Percentiles rank a stretch among this genome's conserved stretches.
Evolutionary conservation across 352 stramenopile genomes (phyloP).

Genomic region (Globisporangium nodosum): DNA sequence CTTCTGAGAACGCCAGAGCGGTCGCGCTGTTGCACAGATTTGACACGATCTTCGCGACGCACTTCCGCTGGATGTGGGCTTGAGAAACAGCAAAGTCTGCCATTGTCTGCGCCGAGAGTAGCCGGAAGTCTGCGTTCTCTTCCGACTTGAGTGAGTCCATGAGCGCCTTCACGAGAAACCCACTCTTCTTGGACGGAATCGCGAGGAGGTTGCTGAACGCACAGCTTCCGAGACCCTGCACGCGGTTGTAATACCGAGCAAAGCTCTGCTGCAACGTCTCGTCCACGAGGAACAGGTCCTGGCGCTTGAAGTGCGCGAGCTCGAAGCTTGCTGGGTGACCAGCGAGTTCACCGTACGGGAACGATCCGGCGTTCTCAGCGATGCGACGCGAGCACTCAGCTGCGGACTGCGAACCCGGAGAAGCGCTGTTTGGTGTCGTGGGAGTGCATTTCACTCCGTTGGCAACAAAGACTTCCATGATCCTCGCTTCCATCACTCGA

Average conservation of each 20-base stretch:
- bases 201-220: slow-evolving; percentile 48
- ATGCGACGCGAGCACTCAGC: slow-evolving; percentile 52
- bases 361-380: slow-evolving; percentile 46
- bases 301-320: slow-evolving; percentile 66
- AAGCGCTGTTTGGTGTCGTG: background rate
- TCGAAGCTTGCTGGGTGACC: slow-evolving; percentile 36
- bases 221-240: slow-evolving; percentile 61
- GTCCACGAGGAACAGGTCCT: slow-evolving; percentile 79
- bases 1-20: slow-evolving; percentile 25
- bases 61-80: slow-evolving; percentile 50
- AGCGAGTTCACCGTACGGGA: slow-evolving; percentile 46
- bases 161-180: slow-evolving; percentile 70
- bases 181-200: slow-evolving; percentile 61
- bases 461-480: slow-evolving; percentile 40
- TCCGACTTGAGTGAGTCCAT: slow-evolving; percentile 80
- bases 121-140: slow-evolving; percentile 33
- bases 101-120: slow-evolving; percentile 40
- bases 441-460: slow-evolving; percentile 17
- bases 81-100: slow-evolving; percentile 56
- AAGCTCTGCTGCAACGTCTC: slow-evolving; percentile 60
- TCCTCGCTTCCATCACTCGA: slow-evolving; percentile 43
- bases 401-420: slow-evolving; percentile 12
- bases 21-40: slow-evolving; percentile 70
- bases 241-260: slow-evolving; percentile 34
- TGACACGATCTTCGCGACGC: slow-evolving; percentile 67